These are phyloP conservation scores for Apiospora marii DNA, from an alignment of 2,329 filamentous ascomycete species.

Conservation along the genomic window DNA sequence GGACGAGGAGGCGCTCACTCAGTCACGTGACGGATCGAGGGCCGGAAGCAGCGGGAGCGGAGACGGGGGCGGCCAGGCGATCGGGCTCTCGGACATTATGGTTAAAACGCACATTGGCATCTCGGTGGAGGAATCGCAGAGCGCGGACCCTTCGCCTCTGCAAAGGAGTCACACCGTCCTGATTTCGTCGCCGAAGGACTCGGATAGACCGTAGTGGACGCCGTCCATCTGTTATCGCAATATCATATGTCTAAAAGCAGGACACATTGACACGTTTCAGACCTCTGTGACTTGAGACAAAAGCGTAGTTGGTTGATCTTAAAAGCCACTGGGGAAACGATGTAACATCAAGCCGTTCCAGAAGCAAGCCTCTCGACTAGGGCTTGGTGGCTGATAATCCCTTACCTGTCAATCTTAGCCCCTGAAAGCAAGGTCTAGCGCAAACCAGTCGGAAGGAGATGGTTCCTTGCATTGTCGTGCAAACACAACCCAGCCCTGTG, in stretches of 20 bases:
- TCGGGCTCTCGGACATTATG: conserved; percentile 35
- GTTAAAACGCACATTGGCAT: conserved; percentile 38
- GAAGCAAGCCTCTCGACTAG: background rate
- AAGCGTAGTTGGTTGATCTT: no score
- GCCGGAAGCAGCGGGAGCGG: background rate
- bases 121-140: conserved; percentile 34
- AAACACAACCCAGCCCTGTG: background rate
- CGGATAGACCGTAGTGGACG: background rate
- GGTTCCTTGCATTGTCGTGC: background rate
- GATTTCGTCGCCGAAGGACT: background rate
- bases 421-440: no score
- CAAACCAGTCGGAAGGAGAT: background rate
- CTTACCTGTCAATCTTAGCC: background rate
- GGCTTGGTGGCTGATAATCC: background rate
- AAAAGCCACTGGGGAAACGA: background rate
- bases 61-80: conserved; percentile 29
- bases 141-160: background rate
- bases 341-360: background rate
- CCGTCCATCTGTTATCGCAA: background rate
- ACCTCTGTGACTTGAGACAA: background rate
- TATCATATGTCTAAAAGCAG: fast-evolving
- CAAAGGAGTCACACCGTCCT: background rate
- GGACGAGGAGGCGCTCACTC: conserved; percentile 37
- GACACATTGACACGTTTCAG: no score
- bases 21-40: conserved; percentile 27